Evolutionary conservation across 140 eudicot species (phyloP), one percentile per base, ranked within the genome.

Genomic region (Oenanthe javanica): DNA sequence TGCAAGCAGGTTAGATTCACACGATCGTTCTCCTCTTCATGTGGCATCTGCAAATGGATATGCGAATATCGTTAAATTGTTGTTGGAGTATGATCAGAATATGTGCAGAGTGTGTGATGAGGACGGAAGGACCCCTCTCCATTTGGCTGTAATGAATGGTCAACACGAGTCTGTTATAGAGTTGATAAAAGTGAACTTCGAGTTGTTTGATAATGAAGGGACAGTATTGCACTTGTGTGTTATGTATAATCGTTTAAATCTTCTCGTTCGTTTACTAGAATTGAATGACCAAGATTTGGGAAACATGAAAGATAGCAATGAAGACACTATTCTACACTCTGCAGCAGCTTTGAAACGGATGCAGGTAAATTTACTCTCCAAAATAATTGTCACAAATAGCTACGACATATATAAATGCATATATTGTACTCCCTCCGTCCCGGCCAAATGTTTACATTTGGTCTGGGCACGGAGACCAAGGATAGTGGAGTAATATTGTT

Each of bases 181-280:
- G 19, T 51, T 51, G 57, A 51, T 51, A 15, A 51, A 51, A 51
- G 57, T 51, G 1, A 51, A 51, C 57, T 51, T 18, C 0, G 57
- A 12, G 19, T 51, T 18, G 4, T 4, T 36, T 36, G 40, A 51
- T 12, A 18, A 61, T 1, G 48, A 42, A 27, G 75, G 31, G 72
- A 77, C 72, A 3, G 25, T 77, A 27, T 12, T 77, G 31, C 81
- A 77, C 73, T 16, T 36, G 10, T 77, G 72, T 31, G 72, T 77
- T 19, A 43, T 14, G 1, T 57, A 38, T 27, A 77, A 77, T 19
- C 81, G 81, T 38, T 57, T 77, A 42, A 38, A 77, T 54, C 27
- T 27, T 77, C 81, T 77, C 0, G 40, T 54, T 4, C 15, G 14
- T 12, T 2, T 77, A 7, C 3, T 77, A 4, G 51, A 31, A 0